phyloP scores from a whole-genome alignment of 306 rosid genomes.

The Morella rubra region DNA sequence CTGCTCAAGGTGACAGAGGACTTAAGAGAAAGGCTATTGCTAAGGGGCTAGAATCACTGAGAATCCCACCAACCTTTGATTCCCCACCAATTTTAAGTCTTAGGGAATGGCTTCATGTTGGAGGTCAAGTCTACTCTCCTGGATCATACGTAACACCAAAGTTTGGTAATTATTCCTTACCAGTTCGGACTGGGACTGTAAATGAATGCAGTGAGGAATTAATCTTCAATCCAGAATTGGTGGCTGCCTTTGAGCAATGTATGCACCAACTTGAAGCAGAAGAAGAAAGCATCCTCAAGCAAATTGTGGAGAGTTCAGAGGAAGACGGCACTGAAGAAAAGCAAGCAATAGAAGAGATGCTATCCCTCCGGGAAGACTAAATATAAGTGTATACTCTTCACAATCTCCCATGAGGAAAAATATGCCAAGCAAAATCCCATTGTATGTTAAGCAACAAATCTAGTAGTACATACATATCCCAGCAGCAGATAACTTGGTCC shows the following conservation, averaged over 20 bases:
- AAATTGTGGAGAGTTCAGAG: conserved; percentile 37
- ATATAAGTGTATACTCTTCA: not conserved
- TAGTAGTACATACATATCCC: not conserved
- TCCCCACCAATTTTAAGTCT: not conserved
- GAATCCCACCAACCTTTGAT: not conserved
- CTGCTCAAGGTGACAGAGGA: not conserved
- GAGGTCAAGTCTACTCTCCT: not conserved
- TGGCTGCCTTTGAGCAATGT: conserved; percentile 42
- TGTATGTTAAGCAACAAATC: not conserved
- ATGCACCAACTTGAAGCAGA: conserved; percentile 48
- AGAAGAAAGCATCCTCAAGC: conserved; percentile 44
- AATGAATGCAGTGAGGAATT: conserved; percentile 29
- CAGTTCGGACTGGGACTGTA: conserved; percentile 1
- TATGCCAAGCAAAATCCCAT: not conserved
- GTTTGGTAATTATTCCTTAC: conserved; percentile 36
- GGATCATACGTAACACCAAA: not conserved
- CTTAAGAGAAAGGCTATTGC: not conserved
- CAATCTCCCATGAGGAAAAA: not conserved
- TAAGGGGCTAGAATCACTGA: not conserved
- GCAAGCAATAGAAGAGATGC: conserved; percentile 1
- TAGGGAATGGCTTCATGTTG: not conserved
- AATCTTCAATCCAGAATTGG: conserved; percentile 50
- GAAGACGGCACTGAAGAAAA: conserved; percentile 29
- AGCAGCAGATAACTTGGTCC: not conserved
- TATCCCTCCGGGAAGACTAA: conserved; percentile 1